Percentiles rank a stretch among this genome's conserved stretches.
These are phyloP conservation scores for Sugiyamaella chiloensis DNA, from an alignment of 805 yeast genomes.

Conservation along the genomic window DNA sequence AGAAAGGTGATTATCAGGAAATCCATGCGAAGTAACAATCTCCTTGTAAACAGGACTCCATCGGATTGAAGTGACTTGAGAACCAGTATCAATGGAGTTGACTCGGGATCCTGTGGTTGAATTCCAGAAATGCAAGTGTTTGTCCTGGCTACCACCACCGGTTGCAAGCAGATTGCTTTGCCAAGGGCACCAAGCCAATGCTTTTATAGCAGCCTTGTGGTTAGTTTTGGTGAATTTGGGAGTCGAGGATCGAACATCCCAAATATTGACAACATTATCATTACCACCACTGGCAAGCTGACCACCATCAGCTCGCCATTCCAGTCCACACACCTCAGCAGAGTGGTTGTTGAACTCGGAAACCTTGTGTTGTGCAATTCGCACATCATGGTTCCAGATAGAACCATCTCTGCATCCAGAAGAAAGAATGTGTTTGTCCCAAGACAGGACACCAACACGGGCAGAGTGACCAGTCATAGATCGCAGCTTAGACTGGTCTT, in stretches of 20 bases:
- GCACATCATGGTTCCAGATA: conserved; percentile 84
- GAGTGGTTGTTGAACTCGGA: conserved; percentile 59
- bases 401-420: conserved; percentile 88
- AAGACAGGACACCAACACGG: conserved; percentile 76
- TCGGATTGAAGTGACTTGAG: conserved; percentile 88
- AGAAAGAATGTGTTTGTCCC: conserved; percentile 79
- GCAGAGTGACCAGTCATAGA: conserved; percentile 73
- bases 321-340: conserved; percentile 91
- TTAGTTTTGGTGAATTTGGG: conserved; percentile 75
- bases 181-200: conserved; percentile 91
- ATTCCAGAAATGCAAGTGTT: conserved; percentile 91
- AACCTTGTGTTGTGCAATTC: conserved; percentile 74
- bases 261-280: conserved; percentile 86
- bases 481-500: conserved; percentile 66
- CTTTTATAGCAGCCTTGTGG: conserved; percentile 94
- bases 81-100: conserved; percentile 84
- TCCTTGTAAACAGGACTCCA: conserved; percentile 73
- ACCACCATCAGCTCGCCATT: conserved; percentile 78
- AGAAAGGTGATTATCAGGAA: conserved; percentile 79
- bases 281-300: conserved; percentile 92
- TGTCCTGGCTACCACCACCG: conserved; percentile 94
- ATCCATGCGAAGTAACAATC: conserved; percentile 91
- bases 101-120: conserved; percentile 84
- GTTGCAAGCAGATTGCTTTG: conserved; percentile 82
- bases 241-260: conserved; percentile 73